Evolutionary conservation across 2,329 filamentous ascomycete species (phyloP), one percentile per base, ranked within the genome.

Genomic region (Hymenoscyphus fructigenus): DNA sequence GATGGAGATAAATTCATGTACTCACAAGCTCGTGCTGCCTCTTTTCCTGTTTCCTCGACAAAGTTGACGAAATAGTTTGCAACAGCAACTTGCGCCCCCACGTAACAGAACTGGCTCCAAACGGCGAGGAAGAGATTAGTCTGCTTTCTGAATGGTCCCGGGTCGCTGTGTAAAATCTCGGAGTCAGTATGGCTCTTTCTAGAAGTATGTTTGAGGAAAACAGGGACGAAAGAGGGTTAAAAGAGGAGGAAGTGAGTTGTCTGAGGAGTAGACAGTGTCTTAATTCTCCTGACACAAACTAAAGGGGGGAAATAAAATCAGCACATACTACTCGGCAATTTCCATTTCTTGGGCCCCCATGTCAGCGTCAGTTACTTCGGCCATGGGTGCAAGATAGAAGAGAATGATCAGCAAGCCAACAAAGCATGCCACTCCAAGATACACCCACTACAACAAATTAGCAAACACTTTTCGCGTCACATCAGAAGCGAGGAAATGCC

Each of bases 81-180:
- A 61, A 89, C 85, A 65, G 84, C 85, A 44, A 89, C 81, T 74
- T 94, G 91, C 0, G 90, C 86, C 58, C 91, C 91, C 0, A 83
- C 89, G 75, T 94, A 95, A 75, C 88, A 91, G 77, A 93, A 93
- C 70, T 94, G 91, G 0, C 90, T 88, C 70, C 88, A 85, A 0
- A 89, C 85, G 14, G 89, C 91, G 71, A 92, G 89, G 81, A 93
- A 92, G 2, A 93, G 81, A 28, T 86, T 85, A 76, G 90, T 92
- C 71, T 92, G 89, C 77, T 90, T 90, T 71, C 80, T 78, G 68
- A 92, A 85, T 0, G 90, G 87, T 76, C 86, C 84, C 68, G 87
- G 82, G 65, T 84, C 81, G 59, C n/a, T n/a, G n/a, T n/a, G n/a
- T n/a, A n/a, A n/a, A n/a, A n/a, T n/a, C n/a, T n/a, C n/a, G n/a